Percentiles rank a stretch among this genome's conserved stretches.
These are phyloP conservation scores for Trichoderma harzianum DNA, from an alignment of 2,329 filamentous ascomycete genomes.

Conservation along the genomic window DNA sequence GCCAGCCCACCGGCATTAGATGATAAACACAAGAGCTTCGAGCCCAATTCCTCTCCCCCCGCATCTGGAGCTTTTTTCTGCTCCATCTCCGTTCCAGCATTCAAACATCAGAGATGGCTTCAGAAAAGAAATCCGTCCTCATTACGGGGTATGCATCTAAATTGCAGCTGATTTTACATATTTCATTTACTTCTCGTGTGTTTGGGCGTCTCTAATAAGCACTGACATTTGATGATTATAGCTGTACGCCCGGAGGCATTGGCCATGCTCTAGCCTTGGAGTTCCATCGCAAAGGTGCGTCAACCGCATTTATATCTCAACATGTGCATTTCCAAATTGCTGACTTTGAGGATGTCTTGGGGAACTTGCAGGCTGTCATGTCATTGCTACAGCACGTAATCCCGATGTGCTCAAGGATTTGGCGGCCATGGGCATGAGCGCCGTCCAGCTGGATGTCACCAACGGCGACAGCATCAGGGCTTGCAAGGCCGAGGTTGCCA, in stretches of 20 bases:
- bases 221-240: conserved; percentile 26
- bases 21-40: not conserved
- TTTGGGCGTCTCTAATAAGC: not conserved
- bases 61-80: not conserved
- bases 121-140: conserved; percentile 42
- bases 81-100: not conserved
- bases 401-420: conserved; percentile 46
- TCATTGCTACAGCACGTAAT: conserved; percentile 56
- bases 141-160: conserved; percentile 45
- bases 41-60: not conserved
- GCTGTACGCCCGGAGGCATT: conserved; percentile 58
- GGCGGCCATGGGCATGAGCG: conserved; percentile 45
- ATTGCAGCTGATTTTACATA: not conserved
- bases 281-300: conserved; percentile 50
- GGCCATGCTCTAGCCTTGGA: conserved; percentile 52
- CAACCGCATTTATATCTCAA: not conserved
- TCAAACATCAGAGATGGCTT: conserved; percentile 21
- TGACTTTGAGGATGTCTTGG: not conserved
- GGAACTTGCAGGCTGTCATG: conserved; percentile 37
- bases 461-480: conserved; percentile 46
- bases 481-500: conserved; percentile 45
- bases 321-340: not conserved
- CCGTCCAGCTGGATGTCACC: conserved; percentile 53
- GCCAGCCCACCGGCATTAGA: not conserved
- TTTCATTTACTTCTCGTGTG: not conserved